Evolutionary conservation across 129 eudicot species (phyloP).

Genomic region (Pulicaria dysenterica): DNA sequence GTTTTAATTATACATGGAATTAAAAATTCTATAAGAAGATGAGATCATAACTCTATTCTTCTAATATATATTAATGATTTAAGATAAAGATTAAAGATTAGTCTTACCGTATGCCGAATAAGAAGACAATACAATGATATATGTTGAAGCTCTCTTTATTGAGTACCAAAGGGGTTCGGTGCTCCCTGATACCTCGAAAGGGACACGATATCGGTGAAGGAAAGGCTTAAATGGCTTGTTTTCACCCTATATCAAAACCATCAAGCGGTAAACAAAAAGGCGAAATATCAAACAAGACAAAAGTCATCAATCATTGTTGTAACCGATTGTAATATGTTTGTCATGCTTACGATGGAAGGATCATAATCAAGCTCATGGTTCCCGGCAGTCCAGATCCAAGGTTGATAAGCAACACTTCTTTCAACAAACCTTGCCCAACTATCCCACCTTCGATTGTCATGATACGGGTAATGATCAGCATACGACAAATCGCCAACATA

Average conservation of each 20-base stretch:
- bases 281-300: not conserved
- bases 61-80: too few species aligned
- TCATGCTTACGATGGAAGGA: slow-evolving; percentile 62
- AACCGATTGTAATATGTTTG: not conserved
- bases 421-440: slow-evolving; percentile 87
- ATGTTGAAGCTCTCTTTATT: slow-evolving; percentile 79
- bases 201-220: slow-evolving; percentile 58
- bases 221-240: slow-evolving; percentile 65
- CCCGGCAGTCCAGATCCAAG: slow-evolving; percentile 94
- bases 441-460: slow-evolving; percentile 88
- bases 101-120: slow-evolving; percentile 75
- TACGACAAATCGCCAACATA: slow-evolving; percentile 86
- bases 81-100: too few species aligned
- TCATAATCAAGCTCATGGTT: slow-evolving; percentile 85
- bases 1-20: too few species aligned
- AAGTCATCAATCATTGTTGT: not conserved
- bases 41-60: too few species aligned
- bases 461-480: slow-evolving; percentile 73
- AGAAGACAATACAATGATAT: slow-evolving; percentile 77
- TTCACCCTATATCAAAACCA: slow-evolving; percentile 56
- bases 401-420: slow-evolving; percentile 86
- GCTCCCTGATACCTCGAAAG: slow-evolving; percentile 65
- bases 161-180: slow-evolving; percentile 80
- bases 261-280: not conserved
- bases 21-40: too few species aligned